A percentile compares a stretch with the other conserved stretches of the same genome.
phyloP scores from a whole-genome alignment of 139 green algal genomes.

The Zygnema cylindricum region DNA sequence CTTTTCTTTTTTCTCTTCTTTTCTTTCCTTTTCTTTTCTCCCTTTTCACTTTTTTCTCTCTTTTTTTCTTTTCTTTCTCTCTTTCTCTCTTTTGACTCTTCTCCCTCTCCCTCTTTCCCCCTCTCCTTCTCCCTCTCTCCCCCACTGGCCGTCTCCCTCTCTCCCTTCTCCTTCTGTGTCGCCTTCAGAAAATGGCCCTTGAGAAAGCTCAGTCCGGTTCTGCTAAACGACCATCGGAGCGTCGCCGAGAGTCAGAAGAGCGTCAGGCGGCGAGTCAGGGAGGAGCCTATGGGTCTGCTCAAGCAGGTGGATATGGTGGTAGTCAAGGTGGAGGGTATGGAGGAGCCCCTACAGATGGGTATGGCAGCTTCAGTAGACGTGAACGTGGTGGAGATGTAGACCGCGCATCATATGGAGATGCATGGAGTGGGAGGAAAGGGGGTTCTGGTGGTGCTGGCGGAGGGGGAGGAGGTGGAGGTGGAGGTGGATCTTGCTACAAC shows the following conservation, averaged over 20 bases:
- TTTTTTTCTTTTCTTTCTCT: not conserved
- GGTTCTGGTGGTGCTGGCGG: conserved; percentile 2
- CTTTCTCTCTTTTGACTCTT: not conserved
- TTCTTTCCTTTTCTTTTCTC: too few relatives aligned
- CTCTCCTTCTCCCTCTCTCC: conserved; percentile 6
- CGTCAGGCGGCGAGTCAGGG: too few relatives aligned
- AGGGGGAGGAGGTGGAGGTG: conserved; percentile 14
- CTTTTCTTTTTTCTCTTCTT: too few relatives aligned
- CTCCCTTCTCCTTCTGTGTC: not conserved
- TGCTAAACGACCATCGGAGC: conserved; percentile 26
- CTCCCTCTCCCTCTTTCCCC: not conserved
- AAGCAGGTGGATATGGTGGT: not conserved
- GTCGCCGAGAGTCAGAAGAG: conserved; percentile 4
- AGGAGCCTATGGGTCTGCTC: not conserved
- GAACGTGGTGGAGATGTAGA: conserved; percentile 10
- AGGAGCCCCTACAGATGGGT: conserved; percentile 20
- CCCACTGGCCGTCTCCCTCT: not conserved
- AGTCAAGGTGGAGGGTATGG: not conserved
- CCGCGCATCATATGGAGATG: conserved; percentile 38
- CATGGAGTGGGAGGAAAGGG: conserved; percentile 16
- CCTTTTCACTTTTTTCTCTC: too few relatives aligned
- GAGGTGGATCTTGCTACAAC: conserved; percentile 36
- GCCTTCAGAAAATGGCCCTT: conserved; percentile 55
- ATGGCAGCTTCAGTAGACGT: conserved; percentile 17
- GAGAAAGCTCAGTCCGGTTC: conserved; percentile 36